Conservation (phyloP, 208 protist species). For the Wallacemonas collosoma region DNA sequence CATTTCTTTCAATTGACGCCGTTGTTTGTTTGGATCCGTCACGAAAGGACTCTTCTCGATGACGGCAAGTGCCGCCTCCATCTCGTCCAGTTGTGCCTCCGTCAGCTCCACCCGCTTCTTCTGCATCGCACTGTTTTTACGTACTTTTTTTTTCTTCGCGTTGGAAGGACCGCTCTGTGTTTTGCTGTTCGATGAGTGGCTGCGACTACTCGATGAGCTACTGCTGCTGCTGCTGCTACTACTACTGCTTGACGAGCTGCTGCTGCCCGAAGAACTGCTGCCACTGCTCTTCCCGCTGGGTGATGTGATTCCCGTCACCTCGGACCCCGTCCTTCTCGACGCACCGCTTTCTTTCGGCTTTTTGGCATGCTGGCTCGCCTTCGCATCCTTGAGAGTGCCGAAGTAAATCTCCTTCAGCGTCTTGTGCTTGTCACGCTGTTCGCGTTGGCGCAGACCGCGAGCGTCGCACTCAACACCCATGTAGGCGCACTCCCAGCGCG, state of each 20-base stretch:
- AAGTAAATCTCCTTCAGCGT: neutral
- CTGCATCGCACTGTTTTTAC: too few relatives aligned
- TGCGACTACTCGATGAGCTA: neutral
- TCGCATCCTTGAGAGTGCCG: neutral
- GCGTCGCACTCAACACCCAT: constrained; percentile 32
- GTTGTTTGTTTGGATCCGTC: neutral
- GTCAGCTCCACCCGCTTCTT: neutral
- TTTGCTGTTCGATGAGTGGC: neutral
- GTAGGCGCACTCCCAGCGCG: constrained; percentile 53
- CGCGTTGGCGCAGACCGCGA: neutral
- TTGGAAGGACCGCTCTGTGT: neutral
- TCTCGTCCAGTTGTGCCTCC: neutral
- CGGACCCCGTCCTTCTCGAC: neutral
- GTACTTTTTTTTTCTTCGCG: too few relatives aligned
- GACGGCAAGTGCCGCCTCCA: neutral
- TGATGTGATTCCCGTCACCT: neutral
- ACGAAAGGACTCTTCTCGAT: neutral
- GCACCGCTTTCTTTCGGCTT: neutral
- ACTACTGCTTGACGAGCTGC: neutral
- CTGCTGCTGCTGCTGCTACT: neutral
- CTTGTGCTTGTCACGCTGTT: neutral
- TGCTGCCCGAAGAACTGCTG: neutral
- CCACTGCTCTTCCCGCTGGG: neutral
- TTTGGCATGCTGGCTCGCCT: constrained; percentile 7
- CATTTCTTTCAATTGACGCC: neutral